Conservation (phyloP, 2,329 filamentous ascomycete species). For the Neospermospora avenae region DNA sequence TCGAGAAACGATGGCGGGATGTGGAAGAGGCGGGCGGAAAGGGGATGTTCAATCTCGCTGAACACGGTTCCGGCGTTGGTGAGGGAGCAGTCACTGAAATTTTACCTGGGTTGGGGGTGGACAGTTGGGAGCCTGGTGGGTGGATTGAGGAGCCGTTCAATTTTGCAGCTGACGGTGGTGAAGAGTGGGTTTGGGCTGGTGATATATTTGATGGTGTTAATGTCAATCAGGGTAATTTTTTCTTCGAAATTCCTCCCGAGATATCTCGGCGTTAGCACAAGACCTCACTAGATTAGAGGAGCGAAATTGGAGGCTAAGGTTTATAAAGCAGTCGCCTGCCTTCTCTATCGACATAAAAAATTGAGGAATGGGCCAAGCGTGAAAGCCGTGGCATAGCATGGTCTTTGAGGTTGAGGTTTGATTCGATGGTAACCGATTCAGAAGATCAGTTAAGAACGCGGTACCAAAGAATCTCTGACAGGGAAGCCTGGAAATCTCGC, state of each 20-base stretch:
- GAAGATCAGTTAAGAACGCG: too few relatives aligned
- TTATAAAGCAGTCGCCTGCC: too few relatives aligned
- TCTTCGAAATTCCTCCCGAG: background rate
- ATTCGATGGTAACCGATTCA: too few relatives aligned
- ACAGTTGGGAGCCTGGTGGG: background rate
- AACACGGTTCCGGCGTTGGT: background rate
- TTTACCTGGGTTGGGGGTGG: background rate
- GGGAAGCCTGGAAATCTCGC: too few relatives aligned
- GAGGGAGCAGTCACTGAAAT: background rate
- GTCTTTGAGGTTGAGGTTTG: too few relatives aligned
- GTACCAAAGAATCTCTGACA: too few relatives aligned
- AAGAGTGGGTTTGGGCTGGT: background rate
- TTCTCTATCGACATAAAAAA: too few relatives aligned
- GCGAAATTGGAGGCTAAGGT: too few relatives aligned
- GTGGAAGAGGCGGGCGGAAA: background rate
- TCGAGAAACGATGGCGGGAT: constrained; percentile 36
- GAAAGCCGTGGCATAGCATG: too few relatives aligned
- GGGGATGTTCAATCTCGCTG: background rate
- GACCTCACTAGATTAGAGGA: too few relatives aligned
- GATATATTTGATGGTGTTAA: constrained; percentile 6
- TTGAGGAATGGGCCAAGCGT: too few relatives aligned
- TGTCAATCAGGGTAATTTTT: background rate
- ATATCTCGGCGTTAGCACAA: background rate
- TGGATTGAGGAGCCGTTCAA: constrained; percentile 31
- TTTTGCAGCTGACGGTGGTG: constrained; percentile 37